Evolutionary conservation across 345 rosid species (phyloP).

Genomic region (Gossypium sturtianum): DNA sequence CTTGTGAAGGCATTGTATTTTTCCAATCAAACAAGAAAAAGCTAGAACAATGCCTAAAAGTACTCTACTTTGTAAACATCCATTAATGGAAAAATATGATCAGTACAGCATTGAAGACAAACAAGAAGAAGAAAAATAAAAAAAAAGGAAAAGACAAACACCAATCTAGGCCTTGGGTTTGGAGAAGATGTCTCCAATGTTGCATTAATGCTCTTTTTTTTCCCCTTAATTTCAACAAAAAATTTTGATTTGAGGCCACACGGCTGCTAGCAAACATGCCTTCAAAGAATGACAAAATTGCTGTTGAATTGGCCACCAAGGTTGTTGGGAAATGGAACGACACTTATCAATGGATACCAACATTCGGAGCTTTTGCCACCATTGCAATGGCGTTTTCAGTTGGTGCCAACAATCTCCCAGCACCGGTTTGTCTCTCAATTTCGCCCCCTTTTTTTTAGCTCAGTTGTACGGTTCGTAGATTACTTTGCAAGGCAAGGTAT

Average conservation of each 20-base stretch:
- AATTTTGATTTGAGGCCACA: not conserved
- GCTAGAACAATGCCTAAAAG: too few relatives aligned
- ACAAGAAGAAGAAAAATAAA: not conserved
- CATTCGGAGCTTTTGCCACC: conserved; percentile 28
- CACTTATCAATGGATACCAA: conserved; percentile 28
- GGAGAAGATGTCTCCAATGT: conserved; percentile 16
- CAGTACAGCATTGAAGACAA: too few relatives aligned
- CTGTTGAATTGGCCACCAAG: conserved; percentile 15
- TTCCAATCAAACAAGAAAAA: too few relatives aligned
- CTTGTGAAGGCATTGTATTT: too few relatives aligned
- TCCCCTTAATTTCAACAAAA: not conserved
- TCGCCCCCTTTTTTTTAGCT: not conserved
- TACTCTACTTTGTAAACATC: too few relatives aligned
- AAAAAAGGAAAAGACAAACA: not conserved
- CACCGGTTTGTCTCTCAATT: conserved; percentile 19
- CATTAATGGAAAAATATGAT: too few relatives aligned
- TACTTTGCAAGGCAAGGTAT: not conserved
- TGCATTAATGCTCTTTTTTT: not conserved
- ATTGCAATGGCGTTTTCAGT: conserved; percentile 22
- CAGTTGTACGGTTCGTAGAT: not conserved
- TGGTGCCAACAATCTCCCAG: conserved; percentile 27
- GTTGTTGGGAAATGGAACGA: conserved; percentile 27
- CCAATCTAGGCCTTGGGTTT: not conserved
- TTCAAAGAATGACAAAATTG: conserved; percentile 11
- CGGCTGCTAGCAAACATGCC: not conserved